Base-by-base conservation (phyloP, 805 yeast species). In the Sugiyamaella lignohabitans region DNA sequence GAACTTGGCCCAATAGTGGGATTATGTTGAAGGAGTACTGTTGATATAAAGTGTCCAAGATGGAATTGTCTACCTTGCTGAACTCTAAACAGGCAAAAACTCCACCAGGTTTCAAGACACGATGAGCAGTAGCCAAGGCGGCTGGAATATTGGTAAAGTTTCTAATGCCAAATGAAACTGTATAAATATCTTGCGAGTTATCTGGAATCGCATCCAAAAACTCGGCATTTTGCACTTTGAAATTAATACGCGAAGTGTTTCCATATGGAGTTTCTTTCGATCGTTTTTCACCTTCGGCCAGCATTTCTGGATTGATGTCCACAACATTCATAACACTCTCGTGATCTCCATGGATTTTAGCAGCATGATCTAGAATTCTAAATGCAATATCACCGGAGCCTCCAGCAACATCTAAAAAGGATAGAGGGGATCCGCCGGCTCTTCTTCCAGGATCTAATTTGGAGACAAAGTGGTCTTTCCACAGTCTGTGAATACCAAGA, bases 301-400 rank as follows among this genome's bases (percentile, higher is more conserved):
- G 75, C 98, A 93, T 93, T 63, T 93, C 97, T 3, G 95, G 80
- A 63, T 93, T 93, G 67, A 93, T 93, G 66, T 93, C 98, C 3
- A 87, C 94, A 42, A 93, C 79, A 5, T 89, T 87, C 93, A 93
- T 93, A 21, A 81, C 79, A 29, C 87, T 79, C 51, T 73, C 71
- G 34, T 66, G 73, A 67, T 93, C 98, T 48, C 84, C 82, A 61
- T 80, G 87, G 52, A 80, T 78, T 35, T 72, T 67, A 53, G 82
- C 80, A 6, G 98, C 98, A 66, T 93, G 96, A 59, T 88, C 96
- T 52, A 93, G 72, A 53, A 93, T 74, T 2, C 98, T 94, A 67
- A 87, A 87, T 1, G 98, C 98, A 66, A 93, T 91, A 62, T 93
- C 98, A 40, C 98, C 98, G 8, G 98, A 87, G 20, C 98, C 98